These are phyloP conservation scores for Sarocladium oryzae DNA, from an alignment of 2,329 filamentous ascomycete genomes.

Conservation along the genomic window DNA sequence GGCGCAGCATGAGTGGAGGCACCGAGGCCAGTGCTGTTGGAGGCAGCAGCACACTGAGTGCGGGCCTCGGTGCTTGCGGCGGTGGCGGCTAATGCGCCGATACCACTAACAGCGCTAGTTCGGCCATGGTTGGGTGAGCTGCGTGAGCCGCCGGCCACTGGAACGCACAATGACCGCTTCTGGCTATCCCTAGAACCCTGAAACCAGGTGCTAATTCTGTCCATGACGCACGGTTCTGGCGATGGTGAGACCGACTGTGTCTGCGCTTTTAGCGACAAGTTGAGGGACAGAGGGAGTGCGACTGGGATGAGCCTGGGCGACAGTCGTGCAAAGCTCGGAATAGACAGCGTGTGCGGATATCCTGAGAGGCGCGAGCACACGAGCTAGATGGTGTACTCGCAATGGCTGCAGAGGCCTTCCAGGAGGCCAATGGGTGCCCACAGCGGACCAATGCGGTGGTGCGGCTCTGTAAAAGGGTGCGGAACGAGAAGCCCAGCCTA, in stretches of 20 bases:
- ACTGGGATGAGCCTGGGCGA: not conserved
- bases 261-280: not conserved
- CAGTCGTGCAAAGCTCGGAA: not conserved
- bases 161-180: constrained; percentile 7
- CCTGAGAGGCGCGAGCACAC: not conserved
- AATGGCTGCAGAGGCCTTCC: not conserved
- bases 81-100: constrained; percentile 3
- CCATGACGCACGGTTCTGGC: constrained; percentile 4
- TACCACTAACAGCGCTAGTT: constrained; percentile 6
- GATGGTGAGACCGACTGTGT: constrained; percentile 1
- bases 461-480: constrained; percentile 6
- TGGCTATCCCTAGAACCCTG: not conserved
- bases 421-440: not conserved
- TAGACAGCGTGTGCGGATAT: too few relatives aligned
- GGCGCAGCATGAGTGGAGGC: constrained; percentile 11
- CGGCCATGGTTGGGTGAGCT: not conserved
- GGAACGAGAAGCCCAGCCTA: not conserved
- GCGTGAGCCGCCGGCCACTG: constrained; percentile 1
- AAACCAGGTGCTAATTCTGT: constrained; percentile 4
- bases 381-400: not conserved
- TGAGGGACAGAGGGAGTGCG: not conserved
- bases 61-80: constrained; percentile 8
- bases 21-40: constrained; percentile 3
- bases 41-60: not conserved
- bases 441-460: not conserved